Evolutionary conservation across 2,329 filamentous ascomycete species (phyloP).

Genomic region (Cladosporium cucumerinum): DNA sequence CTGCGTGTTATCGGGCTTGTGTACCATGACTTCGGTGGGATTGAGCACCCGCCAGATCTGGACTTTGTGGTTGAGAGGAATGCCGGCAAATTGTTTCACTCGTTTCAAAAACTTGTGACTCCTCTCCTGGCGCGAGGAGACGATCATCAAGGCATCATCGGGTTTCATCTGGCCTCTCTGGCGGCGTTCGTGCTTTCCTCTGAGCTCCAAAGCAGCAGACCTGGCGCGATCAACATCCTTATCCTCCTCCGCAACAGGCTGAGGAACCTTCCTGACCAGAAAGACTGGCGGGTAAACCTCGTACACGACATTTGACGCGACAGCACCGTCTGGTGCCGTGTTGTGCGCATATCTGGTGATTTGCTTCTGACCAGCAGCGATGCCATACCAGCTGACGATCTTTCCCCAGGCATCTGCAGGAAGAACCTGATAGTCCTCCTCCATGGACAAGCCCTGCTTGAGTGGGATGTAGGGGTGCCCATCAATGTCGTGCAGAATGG

Average conservation of each 20-base stretch:
- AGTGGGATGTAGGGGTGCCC: constrained; percentile 63
- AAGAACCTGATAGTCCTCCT: constrained; percentile 73
- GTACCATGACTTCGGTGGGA: constrained; percentile 33
- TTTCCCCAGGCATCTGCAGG: constrained; percentile 78
- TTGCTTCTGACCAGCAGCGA: constrained; percentile 64
- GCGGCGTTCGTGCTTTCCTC: constrained; percentile 20
- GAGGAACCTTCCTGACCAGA: constrained; percentile 74
- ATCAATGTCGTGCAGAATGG: constrained; percentile 25
- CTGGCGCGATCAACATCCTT: constrained; percentile 3
- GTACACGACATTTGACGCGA: constrained; percentile 66
- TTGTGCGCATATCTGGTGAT: constrained; percentile 78
- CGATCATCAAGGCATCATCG: constrained; percentile 61
- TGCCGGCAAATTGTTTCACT: constrained; percentile 65
- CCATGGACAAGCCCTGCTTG: constrained; percentile 60
- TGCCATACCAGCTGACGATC: constrained; percentile 77
- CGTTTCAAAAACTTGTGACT: constrained; percentile 74
- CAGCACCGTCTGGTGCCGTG: constrained; percentile 58
- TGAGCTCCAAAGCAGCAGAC: constrained; percentile 13
- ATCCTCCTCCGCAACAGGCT: constrained; percentile 28
- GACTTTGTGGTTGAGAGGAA: constrained; percentile 69
- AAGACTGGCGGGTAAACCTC: constrained; percentile 84
- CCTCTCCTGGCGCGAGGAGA: constrained; percentile 67
- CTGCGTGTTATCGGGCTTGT: constrained; percentile 23
- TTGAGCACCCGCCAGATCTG: constrained; percentile 68
- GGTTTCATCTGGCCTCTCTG: constrained; percentile 25